Evolutionary conservation across 371 early-diverging fungal species (phyloP).

Genomic region (Rhizopus sp.): DNA sequence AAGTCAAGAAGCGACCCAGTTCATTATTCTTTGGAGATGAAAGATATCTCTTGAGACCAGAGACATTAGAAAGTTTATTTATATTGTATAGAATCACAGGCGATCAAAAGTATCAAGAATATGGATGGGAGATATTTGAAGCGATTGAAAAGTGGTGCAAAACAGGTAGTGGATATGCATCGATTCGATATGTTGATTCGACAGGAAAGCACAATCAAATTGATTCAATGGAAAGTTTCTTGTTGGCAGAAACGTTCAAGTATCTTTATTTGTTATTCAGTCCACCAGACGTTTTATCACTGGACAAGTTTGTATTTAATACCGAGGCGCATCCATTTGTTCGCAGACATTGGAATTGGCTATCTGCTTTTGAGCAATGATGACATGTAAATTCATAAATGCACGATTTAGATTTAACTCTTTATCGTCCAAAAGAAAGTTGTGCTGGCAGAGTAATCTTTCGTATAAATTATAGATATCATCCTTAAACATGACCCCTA

Average conservation of each 20-base stretch:
- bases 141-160: constrained; percentile 69
- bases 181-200: constrained; percentile 57
- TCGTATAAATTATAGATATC: constrained; percentile 38
- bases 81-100: constrained; percentile 74
- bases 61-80: constrained; percentile 80
- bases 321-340: constrained; percentile 71
- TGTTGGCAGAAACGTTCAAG: constrained; percentile 87
- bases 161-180: constrained; percentile 62
- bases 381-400: constrained; percentile 45
- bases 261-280: constrained; percentile 84
- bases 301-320: constrained; percentile 74
- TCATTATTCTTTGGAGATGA: constrained; percentile 21
- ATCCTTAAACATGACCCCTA: constrained; percentile 47
- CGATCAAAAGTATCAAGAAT: constrained; percentile 71
- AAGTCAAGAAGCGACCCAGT: constrained; percentile 11
- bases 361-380: constrained; percentile 24
- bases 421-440: constrained; percentile 25
- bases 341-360: constrained; percentile 31
- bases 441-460: constrained; percentile 17
- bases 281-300: constrained; percentile 53
- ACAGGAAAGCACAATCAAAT: constrained; percentile 32
- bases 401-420: constrained; percentile 38
- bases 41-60: constrained; percentile 43
- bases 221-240: constrained; percentile 67
- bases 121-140: constrained; percentile 74